A percentile compares a stretch with the other conserved stretches of the same genome.
Evolutionary conservation across 805 yeast species (phyloP).

Genomic region (Pichia cabralensis): DNA sequence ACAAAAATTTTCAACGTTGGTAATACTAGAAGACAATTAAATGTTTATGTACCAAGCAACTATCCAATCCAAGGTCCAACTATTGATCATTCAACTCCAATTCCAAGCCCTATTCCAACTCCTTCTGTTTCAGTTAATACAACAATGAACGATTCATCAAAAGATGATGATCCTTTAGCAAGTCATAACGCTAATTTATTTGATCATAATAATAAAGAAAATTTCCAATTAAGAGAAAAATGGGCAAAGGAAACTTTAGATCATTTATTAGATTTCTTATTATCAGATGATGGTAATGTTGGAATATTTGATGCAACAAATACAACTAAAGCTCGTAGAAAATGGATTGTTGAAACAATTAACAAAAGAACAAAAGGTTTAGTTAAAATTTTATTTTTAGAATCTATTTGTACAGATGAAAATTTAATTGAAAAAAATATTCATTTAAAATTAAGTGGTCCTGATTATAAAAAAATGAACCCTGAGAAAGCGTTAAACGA

Average conservation of each 20-base stretch:
- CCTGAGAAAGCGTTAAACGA: conserved; percentile 70
- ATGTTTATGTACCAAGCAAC: conserved; percentile 29
- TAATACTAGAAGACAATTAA: conserved; percentile 52
- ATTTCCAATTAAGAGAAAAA: conserved; percentile 35
- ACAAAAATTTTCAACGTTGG: conserved; percentile 69
- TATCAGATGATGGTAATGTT: conserved; percentile 35
- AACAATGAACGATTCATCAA: neutral
- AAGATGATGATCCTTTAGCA: neutral
- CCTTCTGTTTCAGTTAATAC: neutral
- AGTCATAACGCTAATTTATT: conserved; percentile 32
- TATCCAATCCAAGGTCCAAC: conserved; percentile 29
- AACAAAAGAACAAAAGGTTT: conserved; percentile 24
- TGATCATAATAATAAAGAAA: conserved; percentile 33
- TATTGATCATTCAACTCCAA: conserved; percentile 6
- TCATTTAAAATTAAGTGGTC: conserved; percentile 79
- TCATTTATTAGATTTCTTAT: conserved; percentile 33
- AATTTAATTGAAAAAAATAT: conserved; percentile 75
- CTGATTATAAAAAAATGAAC: conserved; percentile 84
- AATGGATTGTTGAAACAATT: conserved; percentile 30
- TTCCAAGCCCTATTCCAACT: neutral
- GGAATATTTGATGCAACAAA: conserved; percentile 57
- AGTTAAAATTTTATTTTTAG: conserved; percentile 38
- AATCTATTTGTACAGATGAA: conserved; percentile 78
- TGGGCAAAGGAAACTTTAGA: conserved; percentile 45
- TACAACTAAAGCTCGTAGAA: conserved; percentile 37